phyloP scores from a whole-genome alignment of 768 basidiomycete species.

The Arthromyces matolae region DNA sequence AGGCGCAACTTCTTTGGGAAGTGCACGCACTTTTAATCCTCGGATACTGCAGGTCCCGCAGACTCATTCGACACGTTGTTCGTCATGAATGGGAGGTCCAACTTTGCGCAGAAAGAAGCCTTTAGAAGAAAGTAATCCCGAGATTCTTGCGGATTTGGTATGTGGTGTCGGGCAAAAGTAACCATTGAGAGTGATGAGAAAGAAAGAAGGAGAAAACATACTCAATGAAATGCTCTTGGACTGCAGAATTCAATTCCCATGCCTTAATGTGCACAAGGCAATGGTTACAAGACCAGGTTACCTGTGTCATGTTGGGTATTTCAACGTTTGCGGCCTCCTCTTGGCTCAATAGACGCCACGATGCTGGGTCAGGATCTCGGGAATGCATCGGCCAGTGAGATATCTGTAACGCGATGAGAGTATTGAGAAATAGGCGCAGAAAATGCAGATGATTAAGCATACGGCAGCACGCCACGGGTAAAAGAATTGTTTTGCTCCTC shows the following conservation, averaged over 20 bases:
- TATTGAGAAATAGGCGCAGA: background rate
- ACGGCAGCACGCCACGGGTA: constrained; percentile 14
- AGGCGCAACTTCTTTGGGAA: too few species aligned
- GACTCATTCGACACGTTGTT: too few species aligned
- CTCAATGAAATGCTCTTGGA: background rate
- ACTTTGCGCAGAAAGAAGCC: too few species aligned
- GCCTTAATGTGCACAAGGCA: background rate
- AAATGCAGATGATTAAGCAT: too few species aligned
- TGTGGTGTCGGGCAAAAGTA: background rate
- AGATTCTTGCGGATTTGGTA: background rate
- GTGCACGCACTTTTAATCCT: too few species aligned
- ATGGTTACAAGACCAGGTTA: constrained; percentile 9
- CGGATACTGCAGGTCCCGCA: too few species aligned
- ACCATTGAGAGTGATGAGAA: too few species aligned
- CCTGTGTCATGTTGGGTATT: background rate
- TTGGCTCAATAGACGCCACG: background rate
- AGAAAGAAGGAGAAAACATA: background rate
- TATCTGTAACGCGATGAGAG: background rate
- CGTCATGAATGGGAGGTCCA: too few species aligned
- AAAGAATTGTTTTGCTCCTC: background rate
- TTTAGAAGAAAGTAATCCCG: background rate
- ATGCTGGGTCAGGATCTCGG: background rate
- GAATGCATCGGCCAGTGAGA: background rate
- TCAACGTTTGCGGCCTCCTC: background rate
- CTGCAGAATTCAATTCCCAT: background rate